phyloP scores from a whole-genome alignment of 116 monocot species.

The Papilionanthe hybrid region DNA sequence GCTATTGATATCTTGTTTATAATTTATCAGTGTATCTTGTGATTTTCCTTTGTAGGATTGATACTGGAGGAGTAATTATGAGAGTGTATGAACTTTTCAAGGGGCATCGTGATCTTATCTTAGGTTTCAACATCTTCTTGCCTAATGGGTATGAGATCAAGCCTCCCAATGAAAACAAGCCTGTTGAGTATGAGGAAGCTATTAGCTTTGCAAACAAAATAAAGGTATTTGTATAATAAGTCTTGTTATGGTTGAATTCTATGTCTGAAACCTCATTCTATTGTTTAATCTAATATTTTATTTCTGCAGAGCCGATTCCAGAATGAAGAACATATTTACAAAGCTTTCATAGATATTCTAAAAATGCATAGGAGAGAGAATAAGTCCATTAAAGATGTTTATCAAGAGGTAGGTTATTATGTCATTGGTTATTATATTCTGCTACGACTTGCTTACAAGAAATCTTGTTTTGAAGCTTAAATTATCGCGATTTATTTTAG shows the following conservation, averaged over 20 bases:
- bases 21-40: neutral
- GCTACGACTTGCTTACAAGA: neutral
- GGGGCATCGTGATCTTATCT: conserved; percentile 9
- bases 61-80: conserved; percentile 7
- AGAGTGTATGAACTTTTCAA: conserved; percentile 18
- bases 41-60: conserved; percentile 8
- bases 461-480: neutral
- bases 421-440: neutral
- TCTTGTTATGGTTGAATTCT: neutral
- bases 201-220: conserved; percentile 28
- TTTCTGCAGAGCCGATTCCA: conserved; percentile 38
- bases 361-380: conserved; percentile 56
- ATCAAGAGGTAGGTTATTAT: neutral
- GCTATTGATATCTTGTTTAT: neutral
- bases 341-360: conserved; percentile 59
- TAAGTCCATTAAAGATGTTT: conserved; percentile 32
- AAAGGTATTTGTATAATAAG: neutral
- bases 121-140: conserved; percentile 21
- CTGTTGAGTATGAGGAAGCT: conserved; percentile 25
- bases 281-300: neutral
- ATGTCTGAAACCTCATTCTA: too few relatives aligned
- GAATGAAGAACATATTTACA: conserved; percentile 47
- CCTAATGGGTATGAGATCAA: conserved; percentile 23
- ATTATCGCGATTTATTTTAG: conserved; percentile 12
- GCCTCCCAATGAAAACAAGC: conserved; percentile 29